Base-by-base conservation (phyloP, 2,329 filamentous ascomycete genomes). In the Neurospora crassa region DNA sequence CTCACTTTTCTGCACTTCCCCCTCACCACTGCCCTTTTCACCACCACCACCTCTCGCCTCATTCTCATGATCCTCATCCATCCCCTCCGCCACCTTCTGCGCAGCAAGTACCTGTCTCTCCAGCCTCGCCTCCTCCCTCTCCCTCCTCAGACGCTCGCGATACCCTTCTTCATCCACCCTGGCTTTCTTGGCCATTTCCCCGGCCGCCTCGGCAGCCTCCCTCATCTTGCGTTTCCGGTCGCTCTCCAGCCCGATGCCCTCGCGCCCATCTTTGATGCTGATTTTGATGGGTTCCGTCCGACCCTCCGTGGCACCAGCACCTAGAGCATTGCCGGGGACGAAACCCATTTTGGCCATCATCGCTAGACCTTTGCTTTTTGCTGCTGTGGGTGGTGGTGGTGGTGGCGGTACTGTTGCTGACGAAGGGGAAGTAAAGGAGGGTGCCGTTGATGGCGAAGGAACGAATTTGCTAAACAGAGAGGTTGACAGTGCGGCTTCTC, bases 281-380 rank as follows among this genome's bases (percentile, higher is more conserved):
- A 97, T 84, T 42, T 88, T 85, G 71, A 99, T 88, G 0, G 96
- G 96, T 79, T 96, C 92, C 2, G 88, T 76, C 37, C 79, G 74
- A 10, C 75, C 79, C 67, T 29, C 37, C 2, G 69, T 68, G 34
- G 34, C 69, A 1, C 45, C 67, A 7, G 29, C 40, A 41, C 37
- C 70, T 29, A 53, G 24, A n/a, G 53, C 53, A 2, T 37, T 67
- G 41, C 76, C 74, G 29, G 53, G 53, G 53, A 89, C 91, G 83
- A 96, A 99, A 0, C 96, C 96, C 86, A 99, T 92, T 81, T 93
- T 95, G 29, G 93, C 91, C 94, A 99, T 97, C 93, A 99, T 97
- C 74, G 92, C 89, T 73, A 96, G 89, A 1, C 95, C 96, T 79
- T 97, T 98, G 82, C 90, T 96, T 76, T 86, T 87, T 82, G 16